Conservation (phyloP, 1,284 basidiomycete species). For the Apiotrichum montevideense region DNA sequence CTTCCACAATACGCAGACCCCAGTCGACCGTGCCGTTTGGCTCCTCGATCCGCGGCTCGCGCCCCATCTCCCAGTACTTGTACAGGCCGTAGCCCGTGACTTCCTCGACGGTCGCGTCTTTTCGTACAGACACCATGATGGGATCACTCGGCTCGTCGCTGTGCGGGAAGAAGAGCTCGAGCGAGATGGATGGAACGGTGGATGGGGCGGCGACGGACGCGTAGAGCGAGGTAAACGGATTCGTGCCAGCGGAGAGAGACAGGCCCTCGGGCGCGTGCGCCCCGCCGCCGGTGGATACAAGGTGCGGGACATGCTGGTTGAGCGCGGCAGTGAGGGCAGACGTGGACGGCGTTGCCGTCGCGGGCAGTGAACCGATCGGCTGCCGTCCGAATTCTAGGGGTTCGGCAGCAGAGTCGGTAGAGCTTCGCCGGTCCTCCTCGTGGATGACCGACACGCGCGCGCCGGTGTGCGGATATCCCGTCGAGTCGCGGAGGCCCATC, state of each 20-base stretch:
- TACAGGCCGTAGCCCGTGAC: constrained; percentile 89
- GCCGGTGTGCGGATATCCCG: neutral
- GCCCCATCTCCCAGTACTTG: constrained; percentile 82
- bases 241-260: constrained; percentile 14
- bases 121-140: constrained; percentile 60
- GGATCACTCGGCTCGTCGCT: constrained; percentile 56
- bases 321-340: constrained; percentile 37
- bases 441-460: constrained; percentile 13
- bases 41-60: constrained; percentile 68
- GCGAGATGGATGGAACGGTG: constrained; percentile 50
- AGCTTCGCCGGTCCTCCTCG: constrained; percentile 21
- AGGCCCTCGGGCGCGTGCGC: neutral
- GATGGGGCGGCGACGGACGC: constrained; percentile 46
- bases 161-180: constrained; percentile 84
- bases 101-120: constrained; percentile 89
- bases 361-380: neutral
- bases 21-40: constrained; percentile 70
- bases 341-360: neutral
- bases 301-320: constrained; percentile 38
- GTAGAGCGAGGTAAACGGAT: constrained; percentile 47
- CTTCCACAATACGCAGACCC: constrained; percentile 92
- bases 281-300: constrained; percentile 21
- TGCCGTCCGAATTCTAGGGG: constrained; percentile 20
- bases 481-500: neutral
- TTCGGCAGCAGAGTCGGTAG: constrained; percentile 20